A percentile compares a stretch with the other conserved stretches of the same genome.
These are phyloP conservation scores for Citrus cavaleriei DNA, from an alignment of 345 rosid genomes.

Conservation along the genomic window DNA sequence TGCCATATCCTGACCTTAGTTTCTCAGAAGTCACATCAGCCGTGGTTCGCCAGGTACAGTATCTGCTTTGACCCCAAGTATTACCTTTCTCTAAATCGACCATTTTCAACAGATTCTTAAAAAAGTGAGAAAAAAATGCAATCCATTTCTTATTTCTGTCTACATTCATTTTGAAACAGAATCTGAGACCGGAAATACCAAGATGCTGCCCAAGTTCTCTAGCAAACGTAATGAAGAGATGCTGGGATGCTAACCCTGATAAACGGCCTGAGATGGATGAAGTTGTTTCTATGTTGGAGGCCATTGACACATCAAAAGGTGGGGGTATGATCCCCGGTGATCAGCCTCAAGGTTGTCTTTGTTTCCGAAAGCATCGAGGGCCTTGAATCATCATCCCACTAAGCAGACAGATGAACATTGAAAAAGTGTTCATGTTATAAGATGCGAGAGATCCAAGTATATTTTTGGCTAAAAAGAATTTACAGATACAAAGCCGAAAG, in stretches of 20 bases:
- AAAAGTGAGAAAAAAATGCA: not conserved
- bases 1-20: conserved; percentile 96
- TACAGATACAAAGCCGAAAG: not conserved
- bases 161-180: conserved; percentile 36
- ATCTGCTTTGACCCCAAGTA: not conserved
- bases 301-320: conserved; percentile 79
- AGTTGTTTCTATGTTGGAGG: conserved; percentile 88
- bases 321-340: conserved; percentile 97
- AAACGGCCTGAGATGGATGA: conserved; percentile 98
- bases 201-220: conserved; percentile 93
- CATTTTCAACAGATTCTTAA: not conserved
- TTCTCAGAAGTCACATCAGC: conserved; percentile 96
- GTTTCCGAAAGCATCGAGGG: conserved; percentile 82
- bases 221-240: conserved; percentile 87
- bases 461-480: conserved; percentile 10
- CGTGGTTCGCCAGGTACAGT: conserved; percentile 83
- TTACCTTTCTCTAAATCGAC: not conserved
- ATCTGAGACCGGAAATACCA: conserved; percentile 95
- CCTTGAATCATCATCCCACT: conserved; percentile 40
- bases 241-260: conserved; percentile 97
- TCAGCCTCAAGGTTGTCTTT: conserved; percentile 80
- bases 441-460: conserved; percentile 2
- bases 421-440: not conserved
- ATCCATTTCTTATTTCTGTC: not conserved
- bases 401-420: conserved; percentile 8